Conservation (phyloP, 257 asterid genomes). For the Solanum piurae region DNA sequence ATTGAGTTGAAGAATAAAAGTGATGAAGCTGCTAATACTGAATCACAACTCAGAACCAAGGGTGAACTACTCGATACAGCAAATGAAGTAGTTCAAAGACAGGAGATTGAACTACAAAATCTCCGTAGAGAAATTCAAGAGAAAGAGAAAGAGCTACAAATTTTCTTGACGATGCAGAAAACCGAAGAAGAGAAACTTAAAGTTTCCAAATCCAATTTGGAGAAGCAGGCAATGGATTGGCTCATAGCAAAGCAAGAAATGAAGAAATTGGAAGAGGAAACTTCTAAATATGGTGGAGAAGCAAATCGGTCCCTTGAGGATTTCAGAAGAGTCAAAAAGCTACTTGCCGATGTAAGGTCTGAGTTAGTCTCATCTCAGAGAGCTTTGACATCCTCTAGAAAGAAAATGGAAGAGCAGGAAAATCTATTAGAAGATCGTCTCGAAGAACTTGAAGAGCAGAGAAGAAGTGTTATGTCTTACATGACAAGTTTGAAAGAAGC, state of each 20-base stretch:
- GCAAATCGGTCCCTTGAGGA: constrained; percentile 48
- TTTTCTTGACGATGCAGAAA: constrained; percentile 24
- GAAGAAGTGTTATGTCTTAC: constrained; percentile 42
- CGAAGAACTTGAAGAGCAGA: constrained; percentile 52
- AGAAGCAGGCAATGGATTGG: constrained; percentile 76
- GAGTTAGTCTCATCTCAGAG: constrained; percentile 66
- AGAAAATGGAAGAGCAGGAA: constrained; percentile 49
- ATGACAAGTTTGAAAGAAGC: constrained; percentile 55
- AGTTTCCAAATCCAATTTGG: constrained; percentile 47
- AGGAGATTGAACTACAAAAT: constrained; percentile 56
- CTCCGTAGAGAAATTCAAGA: constrained; percentile 39
- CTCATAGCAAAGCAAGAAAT: constrained; percentile 54
- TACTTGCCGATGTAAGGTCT: constrained; percentile 58
- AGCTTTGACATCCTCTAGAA: constrained; percentile 44
- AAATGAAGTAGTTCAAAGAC: constrained; percentile 46
- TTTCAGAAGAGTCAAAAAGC: constrained; percentile 55
- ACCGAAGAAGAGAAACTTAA: constrained; percentile 42
- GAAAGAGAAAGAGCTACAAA: constrained; percentile 54
- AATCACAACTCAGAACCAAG: constrained; percentile 51
- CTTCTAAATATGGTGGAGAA: constrained; percentile 40
- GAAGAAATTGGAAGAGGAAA: constrained; percentile 46
- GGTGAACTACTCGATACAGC: constrained; percentile 51
- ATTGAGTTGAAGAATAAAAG: constrained; percentile 39
- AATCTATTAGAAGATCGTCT: constrained; percentile 43
- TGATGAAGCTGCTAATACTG: constrained; percentile 45